Conservation (phyloP, 73 alveolate species). For the Paramecium pentaurelia region DNA sequence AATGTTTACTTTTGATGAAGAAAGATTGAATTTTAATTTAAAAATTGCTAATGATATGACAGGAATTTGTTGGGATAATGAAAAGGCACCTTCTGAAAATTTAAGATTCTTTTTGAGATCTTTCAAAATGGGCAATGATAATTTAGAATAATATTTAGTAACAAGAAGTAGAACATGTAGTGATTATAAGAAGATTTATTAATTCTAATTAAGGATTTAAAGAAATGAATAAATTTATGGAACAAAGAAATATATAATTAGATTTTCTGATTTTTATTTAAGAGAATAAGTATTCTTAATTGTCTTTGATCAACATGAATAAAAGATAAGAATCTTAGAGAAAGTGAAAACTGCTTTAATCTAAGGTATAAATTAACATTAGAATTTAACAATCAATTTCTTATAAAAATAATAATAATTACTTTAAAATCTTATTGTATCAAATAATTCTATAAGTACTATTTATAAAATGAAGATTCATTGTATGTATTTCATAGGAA, state of each 20-base stretch:
- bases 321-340: background rate
- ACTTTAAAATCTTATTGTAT: background rate
- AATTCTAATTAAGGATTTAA: background rate
- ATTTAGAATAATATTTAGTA: background rate
- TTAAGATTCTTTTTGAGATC: background rate
- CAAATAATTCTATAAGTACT: background rate
- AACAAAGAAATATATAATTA: background rate
- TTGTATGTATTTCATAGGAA: constrained; percentile 12
- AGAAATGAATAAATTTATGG: background rate
- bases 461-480: constrained; percentile 1
- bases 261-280: background rate
- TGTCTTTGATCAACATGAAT: background rate
- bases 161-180: background rate
- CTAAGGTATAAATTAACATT: constrained; percentile 12
- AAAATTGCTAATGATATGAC: background rate
- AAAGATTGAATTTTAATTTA: background rate
- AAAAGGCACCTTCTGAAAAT: background rate
- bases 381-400: background rate
- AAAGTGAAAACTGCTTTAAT: background rate
- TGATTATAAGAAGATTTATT: background rate
- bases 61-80: background rate
- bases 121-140: background rate
- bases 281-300: background rate
- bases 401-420: background rate
- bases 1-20: constrained; percentile 23